A percentile compares a stretch with the other conserved stretches of the same genome.
Conservation (phyloP, 176 grass and related monocot species). For the Saccharum officinarum region DNA sequence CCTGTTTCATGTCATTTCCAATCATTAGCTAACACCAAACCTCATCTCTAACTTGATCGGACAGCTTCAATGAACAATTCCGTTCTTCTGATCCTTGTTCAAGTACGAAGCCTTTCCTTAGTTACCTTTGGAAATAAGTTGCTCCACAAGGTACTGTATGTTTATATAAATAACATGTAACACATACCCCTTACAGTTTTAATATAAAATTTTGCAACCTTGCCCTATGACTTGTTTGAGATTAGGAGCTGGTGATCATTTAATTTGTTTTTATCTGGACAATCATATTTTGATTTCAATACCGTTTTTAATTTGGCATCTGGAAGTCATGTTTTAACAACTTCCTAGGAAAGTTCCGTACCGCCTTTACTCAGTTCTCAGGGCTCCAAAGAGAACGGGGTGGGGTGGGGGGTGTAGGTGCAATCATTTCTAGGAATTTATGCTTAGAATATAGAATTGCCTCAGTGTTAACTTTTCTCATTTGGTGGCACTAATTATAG, state of each 20-base stretch:
- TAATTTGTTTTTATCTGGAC: slow-evolving; percentile 9
- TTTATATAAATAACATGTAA: background rate
- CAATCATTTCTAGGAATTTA: background rate
- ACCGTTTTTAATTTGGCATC: background rate
- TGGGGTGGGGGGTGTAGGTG: background rate
- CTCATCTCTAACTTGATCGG: background rate
- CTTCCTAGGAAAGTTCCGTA: background rate
- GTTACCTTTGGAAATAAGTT: background rate
- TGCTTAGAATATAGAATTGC: background rate
- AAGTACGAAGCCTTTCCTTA: background rate
- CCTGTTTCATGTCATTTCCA: background rate
- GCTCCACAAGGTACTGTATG: background rate
- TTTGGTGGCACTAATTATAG: background rate
- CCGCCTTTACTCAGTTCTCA: background rate
- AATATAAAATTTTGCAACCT: background rate
- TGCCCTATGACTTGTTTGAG: background rate
- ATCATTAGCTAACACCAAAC: background rate
- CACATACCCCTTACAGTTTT: background rate
- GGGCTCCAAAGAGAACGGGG: background rate
- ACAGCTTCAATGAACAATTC: background rate
- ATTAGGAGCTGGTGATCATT: background rate
- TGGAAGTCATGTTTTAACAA: background rate
- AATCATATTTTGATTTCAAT: background rate
- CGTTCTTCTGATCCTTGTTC: background rate
- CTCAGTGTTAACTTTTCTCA: background rate